These are phyloP conservation scores for Lenwebbia sp. DNA, from an alignment of 345 rosid genomes.

Conservation along the genomic window DNA sequence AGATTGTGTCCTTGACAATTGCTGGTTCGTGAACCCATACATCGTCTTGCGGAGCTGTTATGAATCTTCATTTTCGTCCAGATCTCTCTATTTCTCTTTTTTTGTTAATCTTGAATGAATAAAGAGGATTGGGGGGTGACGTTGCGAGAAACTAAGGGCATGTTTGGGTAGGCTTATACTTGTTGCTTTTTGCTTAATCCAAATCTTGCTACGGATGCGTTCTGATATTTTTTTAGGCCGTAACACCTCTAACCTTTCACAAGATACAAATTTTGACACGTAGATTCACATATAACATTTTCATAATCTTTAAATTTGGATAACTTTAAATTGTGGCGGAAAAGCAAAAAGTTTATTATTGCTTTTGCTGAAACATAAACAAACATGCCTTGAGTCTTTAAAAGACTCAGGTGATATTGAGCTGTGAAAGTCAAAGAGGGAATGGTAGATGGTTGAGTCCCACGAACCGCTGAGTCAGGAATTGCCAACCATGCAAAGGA, in stretches of 20 bases:
- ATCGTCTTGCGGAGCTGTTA: neutral
- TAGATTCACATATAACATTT: neutral
- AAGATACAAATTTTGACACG: neutral
- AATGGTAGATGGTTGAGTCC: neutral
- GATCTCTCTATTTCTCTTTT: neutral
- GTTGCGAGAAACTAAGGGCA: neutral
- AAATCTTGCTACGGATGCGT: neutral
- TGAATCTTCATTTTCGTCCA: neutral
- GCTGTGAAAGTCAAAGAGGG: neutral
- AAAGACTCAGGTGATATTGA: neutral
- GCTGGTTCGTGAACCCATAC: neutral
- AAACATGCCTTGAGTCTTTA: neutral
- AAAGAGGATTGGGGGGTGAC: neutral
- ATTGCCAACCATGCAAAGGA: neutral
- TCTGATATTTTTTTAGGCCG: neutral
- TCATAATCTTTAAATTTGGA: neutral
- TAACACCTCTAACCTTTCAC: neutral
- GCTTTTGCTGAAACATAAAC: neutral
- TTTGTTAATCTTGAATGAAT: neutral
- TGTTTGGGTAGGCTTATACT: neutral
- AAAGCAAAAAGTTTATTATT: neutral
- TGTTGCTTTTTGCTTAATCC: neutral
- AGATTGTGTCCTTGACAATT: neutral
- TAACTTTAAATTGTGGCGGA: neutral
- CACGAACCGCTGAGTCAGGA: neutral